A percentile compares a stretch with the other conserved stretches of the same genome.
Evolutionary conservation across 805 yeast species (phyloP).

Genomic region (Yarrowia deformans): DNA sequence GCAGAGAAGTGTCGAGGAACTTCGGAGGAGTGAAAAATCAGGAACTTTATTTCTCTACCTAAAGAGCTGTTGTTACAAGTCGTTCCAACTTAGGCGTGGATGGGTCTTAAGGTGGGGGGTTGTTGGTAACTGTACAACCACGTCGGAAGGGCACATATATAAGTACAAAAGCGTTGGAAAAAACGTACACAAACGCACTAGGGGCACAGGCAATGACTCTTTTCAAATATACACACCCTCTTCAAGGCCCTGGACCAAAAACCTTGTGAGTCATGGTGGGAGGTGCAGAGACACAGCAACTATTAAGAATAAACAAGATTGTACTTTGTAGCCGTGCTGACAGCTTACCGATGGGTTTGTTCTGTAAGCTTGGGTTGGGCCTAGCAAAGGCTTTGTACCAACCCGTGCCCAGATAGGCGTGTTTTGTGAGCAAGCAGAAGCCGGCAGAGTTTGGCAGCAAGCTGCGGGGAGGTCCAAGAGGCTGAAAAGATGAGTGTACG

Average conservation of each 20-base stretch:
- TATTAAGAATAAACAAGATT: conserved; percentile 12
- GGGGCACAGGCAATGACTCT: too few relatives aligned
- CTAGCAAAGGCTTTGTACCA: too few relatives aligned
- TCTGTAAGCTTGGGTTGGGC: background rate
- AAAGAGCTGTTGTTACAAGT: background rate
- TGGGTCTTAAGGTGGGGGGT: background rate
- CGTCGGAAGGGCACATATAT: too few relatives aligned
- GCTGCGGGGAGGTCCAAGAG: too few relatives aligned
- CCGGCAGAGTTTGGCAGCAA: background rate
- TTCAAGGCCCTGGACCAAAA: background rate
- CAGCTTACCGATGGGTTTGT: background rate
- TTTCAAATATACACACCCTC: too few relatives aligned
- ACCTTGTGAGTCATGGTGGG: conserved; percentile 25
- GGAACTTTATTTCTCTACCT: conserved; percentile 1
- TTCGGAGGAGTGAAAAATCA: conserved; percentile 32
- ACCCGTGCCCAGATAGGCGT: background rate
- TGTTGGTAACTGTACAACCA: too few relatives aligned
- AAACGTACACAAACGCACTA: too few relatives aligned
- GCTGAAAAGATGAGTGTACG: too few relatives aligned
- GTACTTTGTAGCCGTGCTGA: conserved; percentile 4
- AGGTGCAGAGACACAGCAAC: conserved; percentile 22
- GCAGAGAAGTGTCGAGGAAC: conserved; percentile 21
- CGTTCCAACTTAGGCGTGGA: background rate
- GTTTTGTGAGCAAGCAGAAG: background rate
- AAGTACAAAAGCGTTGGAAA: too few relatives aligned